phyloP scores from a whole-genome alignment of 2,329 filamentous ascomycete genomes.

The Neoascochyta sp. region DNA sequence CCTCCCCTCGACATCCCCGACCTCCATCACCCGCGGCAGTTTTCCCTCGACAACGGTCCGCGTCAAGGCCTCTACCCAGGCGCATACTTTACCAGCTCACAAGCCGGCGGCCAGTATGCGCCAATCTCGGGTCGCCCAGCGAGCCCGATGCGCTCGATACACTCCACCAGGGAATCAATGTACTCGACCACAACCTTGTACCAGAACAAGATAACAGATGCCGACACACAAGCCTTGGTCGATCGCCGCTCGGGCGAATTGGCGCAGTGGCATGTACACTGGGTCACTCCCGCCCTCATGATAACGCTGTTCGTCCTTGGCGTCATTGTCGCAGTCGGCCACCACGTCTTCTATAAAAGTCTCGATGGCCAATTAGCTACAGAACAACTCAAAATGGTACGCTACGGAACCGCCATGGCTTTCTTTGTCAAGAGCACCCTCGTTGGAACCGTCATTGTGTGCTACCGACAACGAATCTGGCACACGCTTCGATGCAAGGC shows the following conservation, averaged over 20 bases:
- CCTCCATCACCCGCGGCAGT: conserved; percentile 10
- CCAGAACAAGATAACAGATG: conserved; percentile 27
- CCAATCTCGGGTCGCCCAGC: conserved; percentile 13
- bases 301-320: conserved; percentile 29
- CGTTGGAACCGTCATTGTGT: conserved; percentile 33
- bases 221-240: conserved; percentile 31
- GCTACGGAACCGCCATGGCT: conserved; percentile 37
- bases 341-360: conserved; percentile 34
- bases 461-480: conserved; percentile 40
- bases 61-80: conserved; percentile 14
- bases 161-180: conserved; percentile 19
- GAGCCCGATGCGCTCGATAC: conserved; percentile 12
- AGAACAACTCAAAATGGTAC: conserved; percentile 33
- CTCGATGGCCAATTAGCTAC: conserved; percentile 29
- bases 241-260: conserved; percentile 32
- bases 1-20: conserved; percentile 8
- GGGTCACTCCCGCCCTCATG: conserved; percentile 32
- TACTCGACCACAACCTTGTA: conserved; percentile 22
- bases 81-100: conserved; percentile 14
- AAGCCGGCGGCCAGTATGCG: conserved; percentile 16
- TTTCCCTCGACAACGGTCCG: conserved; percentile 9
- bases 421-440: conserved; percentile 39
- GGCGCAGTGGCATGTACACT: conserved; percentile 37
- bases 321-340: conserved; percentile 30
- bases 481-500: conserved; percentile 35